A percentile compares a stretch with the other conserved stretches of the same genome.
Conservation (phyloP, 2,329 filamentous ascomycete genomes). For the Talaromyces islandicus region DNA sequence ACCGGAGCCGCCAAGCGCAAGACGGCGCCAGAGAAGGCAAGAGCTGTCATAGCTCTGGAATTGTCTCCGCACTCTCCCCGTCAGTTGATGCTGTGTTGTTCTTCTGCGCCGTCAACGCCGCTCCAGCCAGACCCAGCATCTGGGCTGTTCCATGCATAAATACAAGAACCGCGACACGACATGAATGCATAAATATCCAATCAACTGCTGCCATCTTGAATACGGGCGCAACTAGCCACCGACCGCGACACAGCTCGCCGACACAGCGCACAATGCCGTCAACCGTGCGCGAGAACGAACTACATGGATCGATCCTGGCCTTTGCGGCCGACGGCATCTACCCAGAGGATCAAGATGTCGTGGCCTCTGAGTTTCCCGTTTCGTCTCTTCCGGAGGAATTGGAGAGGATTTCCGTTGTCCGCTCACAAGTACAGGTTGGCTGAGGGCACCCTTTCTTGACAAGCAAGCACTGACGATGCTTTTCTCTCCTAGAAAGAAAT, state of each 20-base stretch:
- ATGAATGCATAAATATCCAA: not conserved
- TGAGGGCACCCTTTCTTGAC: not conserved
- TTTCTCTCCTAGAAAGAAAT: conserved; percentile 58
- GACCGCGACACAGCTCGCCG: not conserved
- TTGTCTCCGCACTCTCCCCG: not conserved
- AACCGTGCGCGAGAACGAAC: conserved; percentile 24
- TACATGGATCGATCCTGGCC: conserved; percentile 58
- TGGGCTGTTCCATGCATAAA: not conserved
- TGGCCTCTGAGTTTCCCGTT: conserved; percentile 47
- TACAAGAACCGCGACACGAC: not conserved
- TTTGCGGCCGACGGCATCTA: conserved; percentile 55
- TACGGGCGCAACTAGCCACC: not conserved
- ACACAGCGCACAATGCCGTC: conserved; percentile 6
- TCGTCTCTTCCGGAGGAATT: conserved; percentile 46
- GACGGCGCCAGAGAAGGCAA: not conserved
- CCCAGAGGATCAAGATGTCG: conserved; percentile 51
- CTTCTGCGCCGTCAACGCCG: not conserved
- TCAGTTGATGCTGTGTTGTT: not conserved
- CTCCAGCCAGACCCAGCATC: not conserved
- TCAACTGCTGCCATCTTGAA: not conserved
- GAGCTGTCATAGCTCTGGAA: not conserved
- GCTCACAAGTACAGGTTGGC: conserved; percentile 48
- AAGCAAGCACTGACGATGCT: not conserved
- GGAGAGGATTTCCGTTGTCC: conserved; percentile 46
- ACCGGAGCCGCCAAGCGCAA: not conserved